These are phyloP conservation scores for Phaffia tasmanica DNA, from an alignment of 768 basidiomycete species.

Conservation along the genomic window DNA sequence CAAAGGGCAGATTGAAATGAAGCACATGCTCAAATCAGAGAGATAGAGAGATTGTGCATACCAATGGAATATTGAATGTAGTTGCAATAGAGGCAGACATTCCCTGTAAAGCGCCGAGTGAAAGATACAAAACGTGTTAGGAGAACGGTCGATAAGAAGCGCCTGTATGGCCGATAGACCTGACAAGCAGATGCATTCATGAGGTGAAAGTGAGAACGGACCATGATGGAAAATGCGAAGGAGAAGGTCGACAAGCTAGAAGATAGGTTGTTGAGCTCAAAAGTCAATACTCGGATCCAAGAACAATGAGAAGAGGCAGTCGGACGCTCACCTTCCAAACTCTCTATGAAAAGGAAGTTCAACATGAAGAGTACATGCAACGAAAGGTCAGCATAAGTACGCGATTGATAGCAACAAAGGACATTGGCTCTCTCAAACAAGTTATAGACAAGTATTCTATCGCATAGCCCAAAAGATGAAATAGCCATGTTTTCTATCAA, in stretches of 20 bases:
- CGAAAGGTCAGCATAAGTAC: no score
- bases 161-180: background rate
- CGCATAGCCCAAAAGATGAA: no score
- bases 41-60: no score
- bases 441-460: no score
- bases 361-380: no score
- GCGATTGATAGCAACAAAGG: no score
- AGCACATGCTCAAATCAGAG: background rate
- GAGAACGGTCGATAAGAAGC: constrained; percentile 50
- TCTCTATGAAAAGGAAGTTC: constrained; percentile 5
- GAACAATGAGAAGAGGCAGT: background rate
- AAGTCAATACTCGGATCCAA: background rate
- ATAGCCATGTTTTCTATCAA: no score
- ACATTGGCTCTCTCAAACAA: no score
- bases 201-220: background rate
- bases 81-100: constrained; percentile 66
- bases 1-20: background rate
- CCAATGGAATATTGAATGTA: constrained; percentile 52
- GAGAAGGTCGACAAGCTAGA: constrained; percentile 13
- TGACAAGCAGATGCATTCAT: background rate
- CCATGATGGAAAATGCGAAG: constrained; percentile 12
- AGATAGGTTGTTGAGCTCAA: background rate
- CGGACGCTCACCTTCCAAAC: constrained; percentile 23
- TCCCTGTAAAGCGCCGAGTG: constrained; percentile 43
- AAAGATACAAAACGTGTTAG: constrained; percentile 29